These are phyloP conservation scores for Dorcoceras hygrometricum DNA, from an alignment of 257 asterid species.

Conservation along the genomic window DNA sequence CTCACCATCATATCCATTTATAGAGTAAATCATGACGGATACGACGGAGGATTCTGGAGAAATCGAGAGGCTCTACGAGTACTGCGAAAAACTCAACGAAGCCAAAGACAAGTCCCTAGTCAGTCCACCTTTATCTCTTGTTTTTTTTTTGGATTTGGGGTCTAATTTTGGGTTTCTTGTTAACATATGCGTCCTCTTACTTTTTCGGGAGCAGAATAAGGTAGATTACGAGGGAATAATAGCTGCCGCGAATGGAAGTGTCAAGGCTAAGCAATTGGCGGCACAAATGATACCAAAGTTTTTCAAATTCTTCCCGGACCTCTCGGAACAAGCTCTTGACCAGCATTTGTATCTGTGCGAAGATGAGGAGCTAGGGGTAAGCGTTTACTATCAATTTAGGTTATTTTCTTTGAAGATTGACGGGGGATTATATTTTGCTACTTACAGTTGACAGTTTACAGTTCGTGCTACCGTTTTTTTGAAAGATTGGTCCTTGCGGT, in stretches of 20 bases:
- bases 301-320: constrained; percentile 70
- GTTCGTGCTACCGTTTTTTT: not conserved
- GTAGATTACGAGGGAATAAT: constrained; percentile 77
- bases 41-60: constrained; percentile 56
- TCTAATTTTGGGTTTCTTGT: not conserved
- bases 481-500: not conserved
- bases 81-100: constrained; percentile 67
- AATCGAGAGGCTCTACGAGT: constrained; percentile 87
- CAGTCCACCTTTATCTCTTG: constrained; percentile 17
- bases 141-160: constrained; percentile 3
- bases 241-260: constrained; percentile 78
- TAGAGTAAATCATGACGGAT: constrained; percentile 44
- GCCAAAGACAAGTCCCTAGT: constrained; percentile 85
- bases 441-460: not conserved
- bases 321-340: constrained; percentile 80
- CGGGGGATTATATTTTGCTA: not conserved
- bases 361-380: constrained; percentile 82
- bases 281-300: constrained; percentile 93
- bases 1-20: not conserved
- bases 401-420: not conserved
- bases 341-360: constrained; percentile 72
- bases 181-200: not conserved
- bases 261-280: constrained; percentile 87
- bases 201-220: constrained; percentile 43
- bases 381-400: constrained; percentile 25